phyloP scores from a whole-genome alignment of 306 rosid genomes.

The Coriaria nepalensis region DNA sequence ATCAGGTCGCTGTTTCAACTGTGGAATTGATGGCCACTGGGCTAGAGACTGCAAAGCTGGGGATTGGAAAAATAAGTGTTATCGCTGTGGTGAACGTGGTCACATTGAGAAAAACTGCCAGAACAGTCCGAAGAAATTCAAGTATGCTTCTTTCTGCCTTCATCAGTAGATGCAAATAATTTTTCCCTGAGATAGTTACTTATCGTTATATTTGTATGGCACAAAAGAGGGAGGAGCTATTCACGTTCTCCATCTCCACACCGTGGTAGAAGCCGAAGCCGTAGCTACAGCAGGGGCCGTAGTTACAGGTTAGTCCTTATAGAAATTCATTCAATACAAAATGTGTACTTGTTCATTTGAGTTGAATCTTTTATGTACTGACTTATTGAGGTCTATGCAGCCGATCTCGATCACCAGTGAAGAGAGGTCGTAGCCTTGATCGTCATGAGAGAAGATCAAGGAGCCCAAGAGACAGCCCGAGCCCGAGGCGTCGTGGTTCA shows the following conservation, averaged over 20 bases:
- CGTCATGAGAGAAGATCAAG: constrained; percentile 29
- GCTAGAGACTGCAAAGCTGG: constrained; percentile 50
- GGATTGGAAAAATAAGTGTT: constrained; percentile 44
- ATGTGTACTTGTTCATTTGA: neutral
- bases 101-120: constrained; percentile 43
- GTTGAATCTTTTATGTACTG: neutral
- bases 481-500: constrained; percentile 33
- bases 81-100: constrained; percentile 42
- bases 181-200: neutral
- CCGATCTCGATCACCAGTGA: constrained; percentile 31
- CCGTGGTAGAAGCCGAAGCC: constrained; percentile 41
- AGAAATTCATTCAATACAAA: neutral
- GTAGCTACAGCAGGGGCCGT: constrained; percentile 43
- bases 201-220: neutral
- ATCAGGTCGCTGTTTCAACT: constrained; percentile 42
- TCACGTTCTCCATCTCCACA: constrained; percentile 36
- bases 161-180: neutral
- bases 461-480: constrained; percentile 31
- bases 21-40: constrained; percentile 51
- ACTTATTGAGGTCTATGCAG: constrained; percentile 13
- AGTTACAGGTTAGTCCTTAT: constrained; percentile 29
- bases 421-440: constrained; percentile 33
- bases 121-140: constrained; percentile 36
- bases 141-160: constrained; percentile 8
- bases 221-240: constrained; percentile 24